These are phyloP conservation scores for Beauveria sp. DNA, from an alignment of 2,329 filamentous ascomycete species.

Conservation along the genomic window DNA sequence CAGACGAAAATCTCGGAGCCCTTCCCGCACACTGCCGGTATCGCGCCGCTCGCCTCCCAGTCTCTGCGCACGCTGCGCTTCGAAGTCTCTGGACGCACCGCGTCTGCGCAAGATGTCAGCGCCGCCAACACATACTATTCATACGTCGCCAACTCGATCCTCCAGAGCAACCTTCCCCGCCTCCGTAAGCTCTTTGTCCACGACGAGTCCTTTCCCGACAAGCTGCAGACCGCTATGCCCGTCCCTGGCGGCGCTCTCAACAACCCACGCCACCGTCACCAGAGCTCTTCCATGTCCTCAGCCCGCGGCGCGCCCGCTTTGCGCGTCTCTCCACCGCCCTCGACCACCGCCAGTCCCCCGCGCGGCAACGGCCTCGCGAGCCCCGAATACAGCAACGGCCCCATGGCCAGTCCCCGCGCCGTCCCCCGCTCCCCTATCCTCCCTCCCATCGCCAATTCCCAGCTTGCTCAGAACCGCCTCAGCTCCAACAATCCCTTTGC, in stretches of 20 bases:
- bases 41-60: constrained; percentile 58
- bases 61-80: constrained; percentile 70
- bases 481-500: constrained; percentile 56
- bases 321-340: constrained; percentile 17
- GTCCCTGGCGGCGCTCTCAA: constrained; percentile 45
- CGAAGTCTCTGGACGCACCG: constrained; percentile 62
- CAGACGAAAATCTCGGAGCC: constrained; percentile 42
- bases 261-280: constrained; percentile 17
- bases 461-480: constrained; percentile 33
- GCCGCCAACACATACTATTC: constrained; percentile 64
- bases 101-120: constrained; percentile 49
- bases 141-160: constrained; percentile 77
- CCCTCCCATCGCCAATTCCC: constrained; percentile 14
- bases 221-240: constrained; percentile 61
- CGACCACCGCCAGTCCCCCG: constrained; percentile 5
- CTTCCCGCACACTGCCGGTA: constrained; percentile 39
- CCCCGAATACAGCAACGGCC: constrained; percentile 18
- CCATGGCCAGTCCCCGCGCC: background rate
- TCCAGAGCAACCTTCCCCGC: constrained; percentile 65
- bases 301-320: constrained; percentile 17
- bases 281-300: constrained; percentile 27
- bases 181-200: constrained; percentile 77
- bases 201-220: constrained; percentile 74
- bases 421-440: constrained; percentile 20
- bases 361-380: constrained; percentile 6